Base-by-base conservation (phyloP, 805 yeast species). In the Zygoascus ofunaensis region DNA sequence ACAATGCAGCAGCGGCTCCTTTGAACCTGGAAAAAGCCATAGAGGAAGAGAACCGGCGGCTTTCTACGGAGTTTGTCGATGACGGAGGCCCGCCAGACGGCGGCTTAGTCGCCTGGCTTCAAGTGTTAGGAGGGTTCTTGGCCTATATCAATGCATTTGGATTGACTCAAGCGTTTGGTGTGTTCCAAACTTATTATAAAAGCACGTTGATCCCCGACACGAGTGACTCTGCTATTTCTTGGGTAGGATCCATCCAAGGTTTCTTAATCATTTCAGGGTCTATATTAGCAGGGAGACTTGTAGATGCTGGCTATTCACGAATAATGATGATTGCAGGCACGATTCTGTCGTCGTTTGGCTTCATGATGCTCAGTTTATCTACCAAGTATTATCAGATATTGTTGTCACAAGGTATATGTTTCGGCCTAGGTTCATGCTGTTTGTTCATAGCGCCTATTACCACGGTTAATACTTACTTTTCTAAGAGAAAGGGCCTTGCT, bases 321-420 rank as follows among this genome's bases (percentile, higher is more conserved):
- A 38, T 15, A 24, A 28, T 57, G 41, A 37, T 51, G 38, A 41
- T 45, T 15, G 46, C 42, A 4, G 64, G 64, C 3, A 48, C 60
- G 1, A 39, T 53, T 8, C 24, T 61, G 26, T 39, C 52, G n/a
- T 49, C 54, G 4, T 50, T 55, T 15, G 62, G 61, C 0, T 47
- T 61, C 40, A 60, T 63, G 63, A 56, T 61, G 52, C 50, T 61
- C 4, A 54, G 61, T 4, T 42, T 62, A 33, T 68, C 73, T 39
- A 56, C 58, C 2, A 55, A 64, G 14, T 62, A 69, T 10, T 72
- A 67, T 55, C 81, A 77, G 46, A 69, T 78, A 45, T 62, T 78
- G 34, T 56, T 77, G 5, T 66, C 75, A 10, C 76, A 74, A 59
- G 73, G 81, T 17, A 53, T 73, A 7, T 69, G 73, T 5, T 55